A percentile compares a stretch with the other conserved stretches of the same genome.
These are phyloP conservation scores for Mikania micrantha DNA, from an alignment of 129 eudicot species.

Conservation along the genomic window DNA sequence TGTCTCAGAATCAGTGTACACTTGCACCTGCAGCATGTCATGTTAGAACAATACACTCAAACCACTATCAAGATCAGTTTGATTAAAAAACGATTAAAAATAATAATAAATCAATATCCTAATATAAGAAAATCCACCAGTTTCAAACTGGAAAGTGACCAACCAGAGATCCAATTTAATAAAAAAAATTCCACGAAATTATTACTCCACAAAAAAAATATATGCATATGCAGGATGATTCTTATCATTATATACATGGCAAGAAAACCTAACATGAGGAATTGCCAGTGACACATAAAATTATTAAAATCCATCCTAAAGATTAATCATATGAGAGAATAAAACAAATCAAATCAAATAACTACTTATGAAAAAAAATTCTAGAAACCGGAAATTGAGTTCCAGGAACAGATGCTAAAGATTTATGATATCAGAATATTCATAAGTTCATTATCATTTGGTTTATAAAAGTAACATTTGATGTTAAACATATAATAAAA, in stretches of 20 bases:
- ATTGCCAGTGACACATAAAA: background rate
- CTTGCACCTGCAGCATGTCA: slow-evolving; percentile 49
- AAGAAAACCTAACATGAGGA: background rate
- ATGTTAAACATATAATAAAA: background rate
- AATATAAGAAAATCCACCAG: slow-evolving; percentile 4
- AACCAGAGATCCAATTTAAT: background rate
- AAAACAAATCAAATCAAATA: background rate
- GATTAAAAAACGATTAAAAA: background rate
- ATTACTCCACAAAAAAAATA: background rate
- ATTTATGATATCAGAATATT: background rate
- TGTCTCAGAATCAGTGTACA: slow-evolving; percentile 67
- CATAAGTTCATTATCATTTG: background rate
- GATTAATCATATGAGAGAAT: background rate
- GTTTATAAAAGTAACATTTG: background rate
- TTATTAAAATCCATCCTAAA: background rate
- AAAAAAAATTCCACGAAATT: background rate
- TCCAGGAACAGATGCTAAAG: background rate
- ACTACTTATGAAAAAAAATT: background rate
- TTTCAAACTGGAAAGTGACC: slow-evolving; percentile 15
- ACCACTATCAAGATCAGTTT: background rate
- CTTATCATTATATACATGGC: slow-evolving; percentile 8
- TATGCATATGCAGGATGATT: slow-evolving; percentile 11
- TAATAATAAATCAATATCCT: slow-evolving; percentile 7
- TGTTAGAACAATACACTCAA: slow-evolving; percentile 17
- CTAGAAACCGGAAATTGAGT: background rate